These are phyloP conservation scores for Pseudogymnoascus sp. DNA, from an alignment of 2,329 filamentous ascomycete genomes.

Conservation along the genomic window DNA sequence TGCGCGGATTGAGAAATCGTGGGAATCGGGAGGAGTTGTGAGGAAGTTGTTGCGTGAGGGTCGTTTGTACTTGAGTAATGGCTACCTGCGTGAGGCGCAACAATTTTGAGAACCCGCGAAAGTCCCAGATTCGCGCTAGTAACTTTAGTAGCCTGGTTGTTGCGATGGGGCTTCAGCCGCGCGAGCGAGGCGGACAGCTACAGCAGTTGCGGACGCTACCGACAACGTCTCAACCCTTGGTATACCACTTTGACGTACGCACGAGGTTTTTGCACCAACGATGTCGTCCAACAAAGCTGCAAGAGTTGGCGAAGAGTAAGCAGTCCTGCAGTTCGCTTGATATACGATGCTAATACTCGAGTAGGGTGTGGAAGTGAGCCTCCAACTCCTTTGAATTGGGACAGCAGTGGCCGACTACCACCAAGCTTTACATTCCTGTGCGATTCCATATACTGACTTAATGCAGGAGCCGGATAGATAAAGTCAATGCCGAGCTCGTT, in stretches of 20 bases:
- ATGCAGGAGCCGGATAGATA: slow-evolving; percentile 81
- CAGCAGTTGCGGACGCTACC: slow-evolving; percentile 1
- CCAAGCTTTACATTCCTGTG: neutral
- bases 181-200: slow-evolving; percentile 7
- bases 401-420: neutral
- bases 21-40: neutral
- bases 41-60: neutral
- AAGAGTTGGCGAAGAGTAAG: slow-evolving; percentile 68
- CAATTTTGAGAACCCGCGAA: slow-evolving; percentile 8
- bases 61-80: neutral
- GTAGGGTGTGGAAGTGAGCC: slow-evolving; percentile 33
- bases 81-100: slow-evolving; percentile 2
- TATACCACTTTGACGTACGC: neutral
- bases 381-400: slow-evolving; percentile 2
- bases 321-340: slow-evolving; percentile 15
- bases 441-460: slow-evolving; percentile 24
- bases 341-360: slow-evolving; percentile 19
- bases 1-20: neutral
- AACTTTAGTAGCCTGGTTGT: neutral
- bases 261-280: slow-evolving; percentile 11
- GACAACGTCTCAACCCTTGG: slow-evolving; percentile 1
- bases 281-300: slow-evolving; percentile 59
- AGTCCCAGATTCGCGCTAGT: slow-evolving; percentile 4
- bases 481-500: slow-evolving; percentile 95
- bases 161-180: slow-evolving; percentile 9